phyloP scores from a whole-genome alignment of 352 stramenopile genomes.

The Globisporangium lucens region DNA sequence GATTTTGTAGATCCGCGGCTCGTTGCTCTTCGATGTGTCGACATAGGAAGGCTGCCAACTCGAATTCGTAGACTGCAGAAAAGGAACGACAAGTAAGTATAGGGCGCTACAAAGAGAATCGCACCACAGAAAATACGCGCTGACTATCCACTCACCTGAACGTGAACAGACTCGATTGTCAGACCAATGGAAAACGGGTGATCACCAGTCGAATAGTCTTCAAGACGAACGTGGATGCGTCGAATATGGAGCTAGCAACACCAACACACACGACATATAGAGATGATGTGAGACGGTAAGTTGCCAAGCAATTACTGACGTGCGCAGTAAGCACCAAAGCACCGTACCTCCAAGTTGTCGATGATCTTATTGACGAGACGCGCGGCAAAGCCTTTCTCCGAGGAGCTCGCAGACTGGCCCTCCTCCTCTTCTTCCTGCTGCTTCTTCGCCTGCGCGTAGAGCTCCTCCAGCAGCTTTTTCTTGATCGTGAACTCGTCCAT shows the following conservation, averaged over 20 bases:
- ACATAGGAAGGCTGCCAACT: conserved; percentile 86
- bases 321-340: background rate
- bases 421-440: conserved; percentile 40
- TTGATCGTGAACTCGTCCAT: conserved; percentile 83
- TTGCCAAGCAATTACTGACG: background rate
- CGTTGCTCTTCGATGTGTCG: conserved; percentile 69
- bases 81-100: background rate
- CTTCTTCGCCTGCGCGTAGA: conserved; percentile 69
- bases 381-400: conserved; percentile 68
- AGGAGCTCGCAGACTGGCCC: background rate
- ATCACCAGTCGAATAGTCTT: conserved; percentile 74
- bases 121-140: background rate
- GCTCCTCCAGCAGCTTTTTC: conserved; percentile 79
- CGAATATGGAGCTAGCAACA: conserved; percentile 67
- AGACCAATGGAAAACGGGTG: conserved; percentile 79
- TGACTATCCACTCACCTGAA: conserved; percentile 36
- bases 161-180: conserved; percentile 82
- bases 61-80: conserved; percentile 74
- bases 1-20: conserved; percentile 88
- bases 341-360: conserved; percentile 78
- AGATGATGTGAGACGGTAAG: background rate
- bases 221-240: conserved; percentile 80
- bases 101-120: background rate
- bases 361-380: conserved; percentile 88
- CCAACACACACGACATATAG: conserved; percentile 4